phyloP scores from a whole-genome alignment of 192 early-diverging fungal genomes.

The Gamsiella multidivaricata region DNA sequence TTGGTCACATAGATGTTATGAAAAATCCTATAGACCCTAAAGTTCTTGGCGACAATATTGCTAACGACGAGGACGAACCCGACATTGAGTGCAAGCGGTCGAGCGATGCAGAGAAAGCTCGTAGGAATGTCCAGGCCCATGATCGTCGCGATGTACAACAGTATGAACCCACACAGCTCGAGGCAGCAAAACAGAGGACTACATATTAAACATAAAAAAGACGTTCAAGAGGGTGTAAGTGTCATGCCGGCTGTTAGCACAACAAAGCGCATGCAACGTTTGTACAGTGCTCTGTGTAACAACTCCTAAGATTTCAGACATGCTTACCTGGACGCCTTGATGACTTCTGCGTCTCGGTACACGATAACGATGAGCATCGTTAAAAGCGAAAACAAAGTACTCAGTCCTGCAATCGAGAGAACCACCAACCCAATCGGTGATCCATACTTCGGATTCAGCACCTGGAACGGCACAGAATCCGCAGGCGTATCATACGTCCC shows the following conservation, averaged over 20 bases:
- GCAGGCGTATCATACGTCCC: constrained; percentile 37
- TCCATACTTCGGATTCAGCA: constrained; percentile 40
- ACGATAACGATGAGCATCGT: constrained; percentile 51
- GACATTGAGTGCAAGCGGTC: constrained; percentile 50
- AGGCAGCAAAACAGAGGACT: constrained; percentile 60
- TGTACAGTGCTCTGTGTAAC: too few species aligned
- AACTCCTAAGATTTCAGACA: too few species aligned
- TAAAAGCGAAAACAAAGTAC: constrained; percentile 37
- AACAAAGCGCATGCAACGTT: too few species aligned
- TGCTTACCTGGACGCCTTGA: constrained; percentile 55
- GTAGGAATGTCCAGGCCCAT: constrained; percentile 48
- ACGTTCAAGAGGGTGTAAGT: too few species aligned
- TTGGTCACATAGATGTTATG: constrained; percentile 55
- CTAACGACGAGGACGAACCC: constrained; percentile 58
- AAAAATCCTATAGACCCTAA: constrained; percentile 53
- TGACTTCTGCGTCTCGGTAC: constrained; percentile 49
- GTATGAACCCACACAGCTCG: constrained; percentile 53
- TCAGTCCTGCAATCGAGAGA: constrained; percentile 33
- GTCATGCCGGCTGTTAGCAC: too few species aligned
- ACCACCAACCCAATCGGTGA: constrained; percentile 42
- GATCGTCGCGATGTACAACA: constrained; percentile 39
- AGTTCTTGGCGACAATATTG: constrained; percentile 65
- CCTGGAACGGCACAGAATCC: constrained; percentile 32
- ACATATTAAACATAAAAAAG: neutral
- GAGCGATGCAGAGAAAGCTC: constrained; percentile 26